These are phyloP conservation scores for Pseudonitzschia multistriata DNA, from an alignment of 108 stramenopile genomes.

Conservation along the genomic window DNA sequence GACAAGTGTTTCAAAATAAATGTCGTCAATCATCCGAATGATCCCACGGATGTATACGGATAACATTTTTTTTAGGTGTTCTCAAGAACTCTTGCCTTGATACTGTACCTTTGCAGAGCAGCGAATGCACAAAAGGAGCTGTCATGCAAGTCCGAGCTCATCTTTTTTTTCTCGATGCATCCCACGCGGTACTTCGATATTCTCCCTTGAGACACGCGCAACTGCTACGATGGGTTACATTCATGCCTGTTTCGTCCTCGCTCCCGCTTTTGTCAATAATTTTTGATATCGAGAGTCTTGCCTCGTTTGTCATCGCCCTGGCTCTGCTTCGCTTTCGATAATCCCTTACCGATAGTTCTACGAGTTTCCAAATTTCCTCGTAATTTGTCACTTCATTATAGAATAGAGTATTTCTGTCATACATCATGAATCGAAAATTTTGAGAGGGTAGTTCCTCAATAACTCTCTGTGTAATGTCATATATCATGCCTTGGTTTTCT, in stretches of 20 bases:
- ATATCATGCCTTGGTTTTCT: neutral
- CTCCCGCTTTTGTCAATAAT: neutral
- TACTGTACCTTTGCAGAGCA: too few relatives aligned
- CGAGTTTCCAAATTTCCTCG: neutral
- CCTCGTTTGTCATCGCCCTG: neutral
- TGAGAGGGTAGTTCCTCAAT: neutral
- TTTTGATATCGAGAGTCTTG: neutral
- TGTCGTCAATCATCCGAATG: too few relatives aligned
- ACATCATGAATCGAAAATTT: conserved; percentile 13
- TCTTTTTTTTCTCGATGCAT: too few relatives aligned
- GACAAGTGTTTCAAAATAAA: too few relatives aligned
- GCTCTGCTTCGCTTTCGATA: conserved; percentile 3
- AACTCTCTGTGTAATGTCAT: neutral
- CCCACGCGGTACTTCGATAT: too few relatives aligned
- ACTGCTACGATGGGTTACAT: too few relatives aligned
- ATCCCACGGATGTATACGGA: too few relatives aligned
- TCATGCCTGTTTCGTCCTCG: neutral
- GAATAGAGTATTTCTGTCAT: conserved; percentile 5
- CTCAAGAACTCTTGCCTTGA: too few relatives aligned
- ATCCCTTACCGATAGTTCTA: neutral
- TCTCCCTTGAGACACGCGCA: too few relatives aligned
- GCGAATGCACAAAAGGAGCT: too few relatives aligned
- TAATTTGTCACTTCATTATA: neutral
- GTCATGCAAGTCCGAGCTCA: too few relatives aligned
- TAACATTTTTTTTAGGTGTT: too few relatives aligned